These are phyloP conservation scores for Primulina tabacum DNA, from an alignment of 257 asterid genomes.

Conservation along the genomic window DNA sequence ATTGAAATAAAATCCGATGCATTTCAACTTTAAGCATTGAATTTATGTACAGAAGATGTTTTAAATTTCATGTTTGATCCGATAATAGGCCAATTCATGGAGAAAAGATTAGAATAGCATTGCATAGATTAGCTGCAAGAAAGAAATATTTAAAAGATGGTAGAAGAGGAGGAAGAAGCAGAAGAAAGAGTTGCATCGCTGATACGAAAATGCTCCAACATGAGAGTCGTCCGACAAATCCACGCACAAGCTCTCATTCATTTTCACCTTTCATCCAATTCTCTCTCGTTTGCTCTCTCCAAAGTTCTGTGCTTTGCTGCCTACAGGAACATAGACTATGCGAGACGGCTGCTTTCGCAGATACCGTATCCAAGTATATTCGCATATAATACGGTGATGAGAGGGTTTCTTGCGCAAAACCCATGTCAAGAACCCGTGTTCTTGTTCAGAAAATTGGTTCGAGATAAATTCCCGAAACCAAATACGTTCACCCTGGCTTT, in stretches of 20 bases:
- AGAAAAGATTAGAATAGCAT: background rate
- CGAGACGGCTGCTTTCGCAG: conserved; percentile 41
- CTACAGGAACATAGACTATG: conserved; percentile 49
- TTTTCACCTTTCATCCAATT: conserved; percentile 34
- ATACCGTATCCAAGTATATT: conserved; percentile 50
- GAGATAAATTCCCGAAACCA: conserved; percentile 35
- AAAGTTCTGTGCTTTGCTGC: conserved; percentile 63
- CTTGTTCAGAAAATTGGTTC: conserved; percentile 42
- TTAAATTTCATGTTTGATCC: too few relatives aligned
- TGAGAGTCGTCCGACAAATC: conserved; percentile 58
- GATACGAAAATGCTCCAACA: conserved; percentile 57
- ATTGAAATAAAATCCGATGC: too few relatives aligned
- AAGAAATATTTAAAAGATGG: conserved; percentile 28
- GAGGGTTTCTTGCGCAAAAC: conserved; percentile 41
- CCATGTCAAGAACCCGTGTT: conserved; percentile 45
- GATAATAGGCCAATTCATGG: too few relatives aligned
- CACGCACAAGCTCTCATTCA: conserved; percentile 56
- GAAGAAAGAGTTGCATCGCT: conserved; percentile 51
- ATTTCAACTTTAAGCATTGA: too few relatives aligned
- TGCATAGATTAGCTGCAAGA: conserved; percentile 1
- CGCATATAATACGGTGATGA: conserved; percentile 55
- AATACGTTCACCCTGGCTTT: conserved; percentile 67
- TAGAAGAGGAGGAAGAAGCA: conserved; percentile 36
- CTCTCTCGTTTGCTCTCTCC: conserved; percentile 51
- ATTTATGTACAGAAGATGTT: too few relatives aligned